Evolutionary conservation across 768 basidiomycete genomes (phyloP).

Genomic region (Kwoniella dejecticola): DNA sequence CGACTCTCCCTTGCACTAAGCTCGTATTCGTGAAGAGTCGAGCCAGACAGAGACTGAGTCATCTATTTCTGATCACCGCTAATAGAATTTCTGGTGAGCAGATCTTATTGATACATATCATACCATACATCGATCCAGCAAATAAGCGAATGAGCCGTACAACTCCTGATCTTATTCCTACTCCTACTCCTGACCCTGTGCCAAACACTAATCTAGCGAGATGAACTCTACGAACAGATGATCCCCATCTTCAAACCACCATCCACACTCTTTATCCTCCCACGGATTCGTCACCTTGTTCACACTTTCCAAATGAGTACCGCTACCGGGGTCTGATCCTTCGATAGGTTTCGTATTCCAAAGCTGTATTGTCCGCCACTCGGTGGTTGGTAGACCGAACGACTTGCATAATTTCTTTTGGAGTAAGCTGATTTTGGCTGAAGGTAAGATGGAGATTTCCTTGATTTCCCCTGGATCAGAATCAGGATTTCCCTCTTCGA

Average conservation of each 20-base stretch:
- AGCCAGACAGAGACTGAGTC: no score
- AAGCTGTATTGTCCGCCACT: not conserved
- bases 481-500: not conserved
- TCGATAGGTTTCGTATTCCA: constrained; percentile 1
- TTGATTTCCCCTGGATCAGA: no score
- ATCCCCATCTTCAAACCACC: constrained; percentile 39
- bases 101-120: no score
- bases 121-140: no score
- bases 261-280: constrained; percentile 23
- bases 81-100: no score
- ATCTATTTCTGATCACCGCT: no score
- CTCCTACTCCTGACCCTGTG: no score
- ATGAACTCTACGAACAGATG: constrained; percentile 22
- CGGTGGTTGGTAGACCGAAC: constrained; percentile 12
- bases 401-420: constrained; percentile 27
- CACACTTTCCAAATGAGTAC: not conserved
- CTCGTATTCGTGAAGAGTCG: no score
- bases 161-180: no score
- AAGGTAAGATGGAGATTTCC: constrained; percentile 32
- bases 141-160: no score
- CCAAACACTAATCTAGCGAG: no score
- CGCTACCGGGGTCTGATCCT: constrained; percentile 9
- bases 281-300: constrained; percentile 13
- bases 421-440: constrained; percentile 29
- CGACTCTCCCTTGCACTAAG: no score